phyloP scores from a whole-genome alignment of 2,329 filamentous ascomycete genomes.

The Aspergillaceae sp. region DNA sequence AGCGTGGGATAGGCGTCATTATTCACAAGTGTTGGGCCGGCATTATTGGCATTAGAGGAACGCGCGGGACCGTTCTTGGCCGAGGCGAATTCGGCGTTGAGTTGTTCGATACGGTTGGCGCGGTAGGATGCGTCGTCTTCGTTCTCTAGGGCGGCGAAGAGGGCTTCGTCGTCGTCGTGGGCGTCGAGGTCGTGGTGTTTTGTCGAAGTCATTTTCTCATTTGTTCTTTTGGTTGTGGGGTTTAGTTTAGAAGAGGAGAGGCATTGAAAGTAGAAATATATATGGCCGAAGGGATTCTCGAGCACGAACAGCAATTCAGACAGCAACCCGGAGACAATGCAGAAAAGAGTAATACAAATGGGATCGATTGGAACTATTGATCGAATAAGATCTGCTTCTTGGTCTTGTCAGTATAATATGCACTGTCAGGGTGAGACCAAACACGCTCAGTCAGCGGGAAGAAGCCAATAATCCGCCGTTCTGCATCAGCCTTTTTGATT shows the following conservation, averaged over 20 bases:
- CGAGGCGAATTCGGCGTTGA: constrained; percentile 48
- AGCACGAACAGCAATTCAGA: not conserved
- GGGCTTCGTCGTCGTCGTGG: constrained; percentile 49
- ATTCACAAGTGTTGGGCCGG: constrained; percentile 14
- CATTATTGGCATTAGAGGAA: constrained; percentile 4
- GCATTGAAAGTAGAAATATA: not conserved
- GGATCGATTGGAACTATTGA: not conserved
- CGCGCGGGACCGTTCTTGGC: constrained; percentile 32
- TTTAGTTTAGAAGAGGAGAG: too few species aligned
- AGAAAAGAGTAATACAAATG: not conserved
- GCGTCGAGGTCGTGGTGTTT: constrained; percentile 23
- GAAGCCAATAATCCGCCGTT: not conserved
- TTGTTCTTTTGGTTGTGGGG: not conserved
- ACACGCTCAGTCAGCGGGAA: not conserved
- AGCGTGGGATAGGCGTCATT: constrained; percentile 30
- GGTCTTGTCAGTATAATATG: not conserved
- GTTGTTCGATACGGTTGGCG: constrained; percentile 50
- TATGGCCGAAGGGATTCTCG: not conserved
- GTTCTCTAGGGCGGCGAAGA: constrained; percentile 49
- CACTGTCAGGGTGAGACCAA: not conserved
- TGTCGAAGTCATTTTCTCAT: not conserved
- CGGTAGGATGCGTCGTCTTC: constrained; percentile 49
- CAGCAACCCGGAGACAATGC: too few species aligned
- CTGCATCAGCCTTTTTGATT: not conserved
- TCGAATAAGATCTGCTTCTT: too few species aligned